Conservation (phyloP, 2,329 filamentous ascomycete genomes). For the Alternaria ventricosa region DNA sequence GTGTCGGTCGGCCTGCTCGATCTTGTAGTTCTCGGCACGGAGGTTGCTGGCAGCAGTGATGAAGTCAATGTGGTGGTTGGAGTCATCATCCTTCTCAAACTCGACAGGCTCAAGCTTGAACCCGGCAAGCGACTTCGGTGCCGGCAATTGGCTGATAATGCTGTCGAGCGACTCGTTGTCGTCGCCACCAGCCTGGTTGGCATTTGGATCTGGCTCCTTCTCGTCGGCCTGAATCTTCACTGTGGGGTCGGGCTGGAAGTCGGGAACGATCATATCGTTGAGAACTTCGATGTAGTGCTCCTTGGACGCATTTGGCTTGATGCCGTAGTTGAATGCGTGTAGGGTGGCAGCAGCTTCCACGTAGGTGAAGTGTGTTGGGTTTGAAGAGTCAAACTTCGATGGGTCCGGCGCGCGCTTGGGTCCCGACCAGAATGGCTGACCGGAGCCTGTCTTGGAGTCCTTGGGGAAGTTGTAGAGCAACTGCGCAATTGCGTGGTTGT, state of each 20-base stretch:
- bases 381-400: slow-evolving; percentile 84
- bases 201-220: slow-evolving; percentile 91
- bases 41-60: slow-evolving; percentile 97
- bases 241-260: slow-evolving; percentile 86
- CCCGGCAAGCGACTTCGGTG: slow-evolving; percentile 79
- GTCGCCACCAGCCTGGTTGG: slow-evolving; percentile 65
- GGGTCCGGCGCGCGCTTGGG: slow-evolving; percentile 95
- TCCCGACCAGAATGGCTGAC: slow-evolving; percentile 95
- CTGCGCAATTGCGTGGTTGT: slow-evolving; percentile 95
- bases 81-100: slow-evolving; percentile 98
- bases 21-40: slow-evolving; percentile 97
- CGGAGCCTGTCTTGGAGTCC: slow-evolving; percentile 85
- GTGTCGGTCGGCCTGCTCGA: slow-evolving; percentile 87
- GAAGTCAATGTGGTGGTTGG: slow-evolving; percentile 98
- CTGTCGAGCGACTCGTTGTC: slow-evolving; percentile 78
- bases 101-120: slow-evolving; percentile 92
- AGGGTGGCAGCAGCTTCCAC: slow-evolving; percentile 88
- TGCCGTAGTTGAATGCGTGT: slow-evolving; percentile 97
- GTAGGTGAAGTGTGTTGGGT: slow-evolving; percentile 87
- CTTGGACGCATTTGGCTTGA: slow-evolving; percentile 80
- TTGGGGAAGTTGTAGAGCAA: slow-evolving; percentile 97
- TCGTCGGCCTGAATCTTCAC: slow-evolving; percentile 98
- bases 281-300: slow-evolving; percentile 79
- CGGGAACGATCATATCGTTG: slow-evolving; percentile 92
- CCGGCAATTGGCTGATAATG: slow-evolving; percentile 75